Percentiles rank a stretch among this genome's conserved stretches.
Conservation (phyloP, 805 yeast species). For the Metschnikowia reukaufii region DNA sequence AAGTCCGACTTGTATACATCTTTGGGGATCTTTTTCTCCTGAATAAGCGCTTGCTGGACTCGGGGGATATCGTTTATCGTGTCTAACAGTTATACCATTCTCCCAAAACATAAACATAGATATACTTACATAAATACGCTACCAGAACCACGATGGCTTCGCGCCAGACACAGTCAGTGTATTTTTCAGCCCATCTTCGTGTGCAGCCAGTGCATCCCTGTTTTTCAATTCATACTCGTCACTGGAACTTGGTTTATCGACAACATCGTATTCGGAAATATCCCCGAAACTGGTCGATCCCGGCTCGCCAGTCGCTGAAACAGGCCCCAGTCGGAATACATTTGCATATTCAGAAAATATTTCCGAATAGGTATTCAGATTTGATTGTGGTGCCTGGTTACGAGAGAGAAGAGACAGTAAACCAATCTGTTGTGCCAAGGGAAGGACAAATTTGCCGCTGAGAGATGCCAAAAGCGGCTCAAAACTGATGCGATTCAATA, state of each 20-base stretch:
- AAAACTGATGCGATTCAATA: constrained; percentile 11
- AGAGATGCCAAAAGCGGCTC: constrained; percentile 11
- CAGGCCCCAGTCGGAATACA: constrained; percentile 1
- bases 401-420: constrained; percentile 4
- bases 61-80: no score
- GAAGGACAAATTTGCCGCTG: constrained; percentile 9
- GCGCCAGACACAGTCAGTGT: neutral
- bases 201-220: neutral
- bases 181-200: neutral
- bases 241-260: constrained; percentile 18
- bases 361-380: constrained; percentile 1
- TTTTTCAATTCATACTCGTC: constrained; percentile 1
- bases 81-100: no score
- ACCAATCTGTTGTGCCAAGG: constrained; percentile 7
- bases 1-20: no score
- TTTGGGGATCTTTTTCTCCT: no score
- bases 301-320: neutral
- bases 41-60: no score
- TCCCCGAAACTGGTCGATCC: constrained; percentile 5
- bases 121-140: no score
- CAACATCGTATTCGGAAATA: constrained; percentile 46
- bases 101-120: no score
- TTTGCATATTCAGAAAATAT: constrained; percentile 5
- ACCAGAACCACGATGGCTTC: constrained; percentile 7
- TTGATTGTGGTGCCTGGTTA: neutral